Evolutionary conservation across 1,284 basidiomycete species (phyloP).

Genomic region (Tilletia caries): DNA sequence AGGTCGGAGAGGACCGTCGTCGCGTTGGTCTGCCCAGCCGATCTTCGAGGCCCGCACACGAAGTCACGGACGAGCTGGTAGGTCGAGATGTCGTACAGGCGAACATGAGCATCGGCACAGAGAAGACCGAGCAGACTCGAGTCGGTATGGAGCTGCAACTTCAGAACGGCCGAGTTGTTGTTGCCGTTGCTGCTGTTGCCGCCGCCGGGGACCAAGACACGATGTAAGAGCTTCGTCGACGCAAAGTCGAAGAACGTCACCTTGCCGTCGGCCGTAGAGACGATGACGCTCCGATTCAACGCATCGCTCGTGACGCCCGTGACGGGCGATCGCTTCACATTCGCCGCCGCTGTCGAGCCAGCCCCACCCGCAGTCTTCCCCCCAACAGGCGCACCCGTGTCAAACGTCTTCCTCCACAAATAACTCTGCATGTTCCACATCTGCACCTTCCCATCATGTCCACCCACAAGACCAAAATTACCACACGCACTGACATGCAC

Average conservation of each 20-base stretch:
- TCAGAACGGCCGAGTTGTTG: constrained; percentile 39
- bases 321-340: constrained; percentile 24
- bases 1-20: constrained; percentile 24
- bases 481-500: constrained; percentile 81
- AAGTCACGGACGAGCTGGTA: constrained; percentile 80
- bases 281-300: constrained; percentile 76
- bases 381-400: constrained; percentile 8
- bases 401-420: constrained; percentile 66
- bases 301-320: constrained; percentile 83
- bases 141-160: constrained; percentile 75
- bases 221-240: constrained; percentile 67
- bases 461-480: constrained; percentile 78
- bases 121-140: constrained; percentile 78
- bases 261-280: constrained; percentile 79
- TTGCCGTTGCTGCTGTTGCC: too few relatives aligned
- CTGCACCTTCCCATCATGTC: constrained; percentile 42
- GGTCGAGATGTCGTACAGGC: constrained; percentile 89
- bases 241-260: constrained; percentile 93
- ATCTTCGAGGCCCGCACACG: constrained; percentile 20
- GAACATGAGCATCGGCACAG: constrained; percentile 80
- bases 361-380: neutral
- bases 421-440: constrained; percentile 69
- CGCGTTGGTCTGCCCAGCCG: constrained; percentile 64
- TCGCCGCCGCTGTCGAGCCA: neutral
- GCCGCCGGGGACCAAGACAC: constrained; percentile 61